Base-by-base conservation (phyloP, 768 basidiomycete species). In the Suillus hirtellus region DNA sequence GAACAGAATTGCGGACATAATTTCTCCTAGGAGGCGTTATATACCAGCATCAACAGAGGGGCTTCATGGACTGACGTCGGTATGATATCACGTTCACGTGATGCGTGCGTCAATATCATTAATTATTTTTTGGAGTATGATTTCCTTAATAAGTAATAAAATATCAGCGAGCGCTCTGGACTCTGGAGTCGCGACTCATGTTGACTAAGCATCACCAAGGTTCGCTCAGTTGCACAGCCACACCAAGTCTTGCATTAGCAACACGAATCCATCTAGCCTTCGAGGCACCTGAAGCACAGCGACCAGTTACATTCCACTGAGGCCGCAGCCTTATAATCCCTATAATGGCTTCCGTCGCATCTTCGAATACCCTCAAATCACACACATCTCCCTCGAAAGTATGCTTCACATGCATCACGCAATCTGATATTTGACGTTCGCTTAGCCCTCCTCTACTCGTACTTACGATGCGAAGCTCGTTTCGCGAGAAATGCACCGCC, bases 391-490 rank as follows among this genome's bases (percentile, higher is more conserved):
- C 76, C 9, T 66, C 76, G 59, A 77, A 77, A 69, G 77, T 73
- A 64, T 50, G 64, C 49, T 60, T 43, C 54, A 55, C 21, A 46
- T 37, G 60, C 10, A 34, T 65, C 17, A 43, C 60, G 34, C 42
- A 60, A 43, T 68, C 34, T 61, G 31, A 59, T 17, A 40, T 60
- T 63, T 61, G 52, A 64, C 63, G 50, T 64, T 47, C 38, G 34
- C 46, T 27, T 19, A 82, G 84, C 75, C 82, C 44, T 83, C 86
- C 11, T 84, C 89, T 72, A 82, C 84, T 27, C 86, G 90, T 24
- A 90, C 89, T 1, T 92, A 92, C 74, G 90, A 92, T 76, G 81
- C 89, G 17, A 91, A 93, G 73, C 80, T 91, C 54, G 89, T 93
- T 67, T 84, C 89, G 3, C 85, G 89, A 46, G 92, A 94, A 75